Evolutionary conservation across 208 protist species (phyloP).

Genomic region (Trypanosoma brucei): DNA sequence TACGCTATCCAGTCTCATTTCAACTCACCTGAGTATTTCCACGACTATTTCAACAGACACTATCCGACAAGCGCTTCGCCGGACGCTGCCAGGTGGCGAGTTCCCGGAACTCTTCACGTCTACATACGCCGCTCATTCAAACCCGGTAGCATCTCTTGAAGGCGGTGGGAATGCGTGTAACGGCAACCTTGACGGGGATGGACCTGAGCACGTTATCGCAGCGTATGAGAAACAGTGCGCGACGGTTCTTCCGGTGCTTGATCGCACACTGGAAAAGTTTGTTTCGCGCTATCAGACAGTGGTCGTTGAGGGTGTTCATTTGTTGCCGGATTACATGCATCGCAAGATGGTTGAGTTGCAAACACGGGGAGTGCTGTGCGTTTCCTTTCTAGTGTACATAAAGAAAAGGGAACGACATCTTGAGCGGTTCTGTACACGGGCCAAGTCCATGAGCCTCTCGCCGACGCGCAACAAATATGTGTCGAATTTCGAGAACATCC

Average conservation of each 20-base stretch:
- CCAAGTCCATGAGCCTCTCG: conserved; percentile 88
- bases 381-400: conserved; percentile 72
- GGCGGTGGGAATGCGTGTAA: background rate
- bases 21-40: conserved; percentile 69
- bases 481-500: conserved; percentile 80
- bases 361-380: conserved; percentile 31
- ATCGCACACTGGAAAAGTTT: conserved; percentile 26
- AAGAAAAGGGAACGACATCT: conserved; percentile 79
- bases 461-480: conserved; percentile 86
- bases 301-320: conserved; percentile 62
- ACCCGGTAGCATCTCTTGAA: background rate
- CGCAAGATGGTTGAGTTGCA: conserved; percentile 31
- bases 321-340: conserved; percentile 36
- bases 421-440: conserved; percentile 84
- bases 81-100: conserved; percentile 22
- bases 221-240: conserved; percentile 32
- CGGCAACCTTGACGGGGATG: background rate
- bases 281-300: conserved; percentile 33
- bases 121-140: conserved; percentile 55
- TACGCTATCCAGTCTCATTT: conserved; percentile 79
- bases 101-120: conserved; percentile 55
- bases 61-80: conserved; percentile 81
- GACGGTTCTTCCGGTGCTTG: conserved; percentile 22
- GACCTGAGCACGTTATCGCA: conserved; percentile 20
- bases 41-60: conserved; percentile 90